Evolutionary conservation across 805 yeast genomes (phyloP), one percentile per base, ranked within the genome.

Genomic region (Ogataea allantospora): DNA sequence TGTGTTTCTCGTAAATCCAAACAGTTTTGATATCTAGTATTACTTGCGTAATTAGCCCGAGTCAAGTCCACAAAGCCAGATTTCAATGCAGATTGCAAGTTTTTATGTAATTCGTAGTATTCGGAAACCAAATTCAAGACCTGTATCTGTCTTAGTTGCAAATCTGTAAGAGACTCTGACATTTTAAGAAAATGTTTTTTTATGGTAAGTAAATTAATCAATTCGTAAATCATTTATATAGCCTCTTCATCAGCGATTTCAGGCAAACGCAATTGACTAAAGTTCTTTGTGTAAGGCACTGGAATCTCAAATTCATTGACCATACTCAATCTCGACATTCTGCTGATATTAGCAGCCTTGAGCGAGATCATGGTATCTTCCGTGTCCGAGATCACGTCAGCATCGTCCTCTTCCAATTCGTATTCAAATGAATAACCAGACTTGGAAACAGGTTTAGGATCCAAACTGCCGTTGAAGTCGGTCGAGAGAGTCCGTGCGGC

Each of bases 41-140:
- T 40, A n/a, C 42, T 30, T 27, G 60, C 59, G 47, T 61, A 71
- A 42, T 67, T 70, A 12, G 76, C 75, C 35, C 75, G 43, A 37
- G 71, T 65, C 34, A 71, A 51, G 31, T 64, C 60, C 11, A 68
- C 48, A 40, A 48, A 66, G 5, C 73, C 77, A 25, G 55, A 51
- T 19, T 51, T 50, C 44, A 60, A 27, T 5, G 58, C 9, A 3
- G 17, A 41, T 28, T 46, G 41, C 2, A 49, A 38, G 7, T 43
- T 49, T 13, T 52, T 50, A 19, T 58, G 51, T 14, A 55, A 19
- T 4, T 31, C 25, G 30, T 65, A 66, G 47, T 71, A 71, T 27
- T 53, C 46, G 30, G 65, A 59, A 7, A 70, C 29, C 17, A 59
- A 44, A 4, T 55, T 58, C 5, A 71, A 50, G 11, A 68, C 40